These are phyloP conservation scores for Sclerotiophoma versabilis DNA, from an alignment of 2,329 filamentous ascomycete species.

Conservation along the genomic window DNA sequence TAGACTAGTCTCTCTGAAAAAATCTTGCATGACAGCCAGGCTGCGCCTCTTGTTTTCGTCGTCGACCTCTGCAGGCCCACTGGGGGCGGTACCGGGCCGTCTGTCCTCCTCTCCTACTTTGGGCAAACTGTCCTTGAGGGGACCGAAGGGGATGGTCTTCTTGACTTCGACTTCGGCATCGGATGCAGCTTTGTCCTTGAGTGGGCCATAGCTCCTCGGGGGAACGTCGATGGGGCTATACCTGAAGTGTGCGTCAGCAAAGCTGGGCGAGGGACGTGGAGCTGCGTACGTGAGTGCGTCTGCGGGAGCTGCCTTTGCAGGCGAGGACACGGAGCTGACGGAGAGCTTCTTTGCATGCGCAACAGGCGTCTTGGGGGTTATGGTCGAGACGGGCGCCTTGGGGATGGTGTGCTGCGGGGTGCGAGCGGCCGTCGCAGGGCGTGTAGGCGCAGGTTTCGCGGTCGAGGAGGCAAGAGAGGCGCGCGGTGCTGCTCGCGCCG, in stretches of 20 bases:
- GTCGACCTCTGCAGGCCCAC: constrained; percentile 39
- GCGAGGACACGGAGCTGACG: constrained; percentile 18
- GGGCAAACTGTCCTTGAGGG: constrained; percentile 40
- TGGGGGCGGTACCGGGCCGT: constrained; percentile 45
- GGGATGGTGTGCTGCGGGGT: constrained; percentile 29
- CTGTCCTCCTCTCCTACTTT: constrained; percentile 37
- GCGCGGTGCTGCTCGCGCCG: constrained; percentile 37
- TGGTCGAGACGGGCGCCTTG: constrained; percentile 25
- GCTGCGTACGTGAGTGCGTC: constrained; percentile 3
- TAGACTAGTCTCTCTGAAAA: constrained; percentile 49
- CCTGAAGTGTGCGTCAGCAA: constrained; percentile 20
- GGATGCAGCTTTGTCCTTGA: constrained; percentile 46
- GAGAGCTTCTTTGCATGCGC: constrained; percentile 44
- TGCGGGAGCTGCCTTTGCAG: constrained; percentile 18
- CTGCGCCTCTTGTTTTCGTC: constrained; percentile 42
- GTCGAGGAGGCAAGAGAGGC: constrained; percentile 38
- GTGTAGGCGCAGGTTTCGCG: constrained; percentile 28
- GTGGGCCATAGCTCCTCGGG: constrained; percentile 29
- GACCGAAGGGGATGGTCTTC: constrained; percentile 32
- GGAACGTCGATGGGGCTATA: constrained; percentile 33
- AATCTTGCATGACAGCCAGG: constrained; percentile 49
- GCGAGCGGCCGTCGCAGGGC: constrained; percentile 31
- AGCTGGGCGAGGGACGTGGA: background rate
- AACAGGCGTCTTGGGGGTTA: constrained; percentile 24
- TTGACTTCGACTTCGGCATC: constrained; percentile 45